These are phyloP conservation scores for Phylloporus gajari DNA, from an alignment of 1,284 basidiomycete genomes.

Conservation along the genomic window DNA sequence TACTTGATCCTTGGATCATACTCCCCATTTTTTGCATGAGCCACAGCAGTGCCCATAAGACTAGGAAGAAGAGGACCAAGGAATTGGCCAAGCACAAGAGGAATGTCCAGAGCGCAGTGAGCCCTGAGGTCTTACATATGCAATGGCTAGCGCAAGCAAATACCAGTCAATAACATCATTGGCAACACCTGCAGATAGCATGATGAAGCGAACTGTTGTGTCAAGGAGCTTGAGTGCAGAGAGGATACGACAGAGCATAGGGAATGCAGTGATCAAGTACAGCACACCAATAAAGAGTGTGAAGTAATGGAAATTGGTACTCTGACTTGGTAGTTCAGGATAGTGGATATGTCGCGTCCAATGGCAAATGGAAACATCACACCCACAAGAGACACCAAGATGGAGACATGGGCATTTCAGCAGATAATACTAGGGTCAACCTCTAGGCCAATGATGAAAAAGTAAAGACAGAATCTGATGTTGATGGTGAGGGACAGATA, in stretches of 20 bases:
- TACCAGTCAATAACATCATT: slow-evolving; percentile 88
- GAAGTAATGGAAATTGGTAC: slow-evolving; percentile 83
- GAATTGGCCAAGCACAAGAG: slow-evolving; percentile 85
- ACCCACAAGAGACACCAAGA: slow-evolving; percentile 67
- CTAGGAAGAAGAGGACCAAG: slow-evolving; percentile 80
- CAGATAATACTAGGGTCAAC: slow-evolving; percentile 80
- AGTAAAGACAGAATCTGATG: slow-evolving; percentile 91
- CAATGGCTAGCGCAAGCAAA: slow-evolving; percentile 85
- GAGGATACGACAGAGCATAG: slow-evolving; percentile 91
- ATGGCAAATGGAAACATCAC: slow-evolving; percentile 86
- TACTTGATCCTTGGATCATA: slow-evolving; percentile 80
- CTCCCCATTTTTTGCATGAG: slow-evolving; percentile 83
- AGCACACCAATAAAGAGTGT: slow-evolving; percentile 94
- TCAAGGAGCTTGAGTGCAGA: slow-evolving; percentile 87
- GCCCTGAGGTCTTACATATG: slow-evolving; percentile 82
- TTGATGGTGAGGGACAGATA: slow-evolving; percentile 92
- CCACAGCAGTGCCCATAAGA: slow-evolving; percentile 72
- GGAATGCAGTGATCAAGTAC: slow-evolving; percentile 93
- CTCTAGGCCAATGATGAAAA: slow-evolving; percentile 92
- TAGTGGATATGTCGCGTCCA: slow-evolving; percentile 84
- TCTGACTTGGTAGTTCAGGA: slow-evolving; percentile 76
- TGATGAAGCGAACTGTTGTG: slow-evolving; percentile 93
- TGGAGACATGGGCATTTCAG: slow-evolving; percentile 59
- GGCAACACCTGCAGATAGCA: slow-evolving; percentile 92
- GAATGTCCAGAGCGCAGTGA: slow-evolving; percentile 86